phyloP scores from a whole-genome alignment of 345 rosid genomes.

The Syzygium grande region DNA sequence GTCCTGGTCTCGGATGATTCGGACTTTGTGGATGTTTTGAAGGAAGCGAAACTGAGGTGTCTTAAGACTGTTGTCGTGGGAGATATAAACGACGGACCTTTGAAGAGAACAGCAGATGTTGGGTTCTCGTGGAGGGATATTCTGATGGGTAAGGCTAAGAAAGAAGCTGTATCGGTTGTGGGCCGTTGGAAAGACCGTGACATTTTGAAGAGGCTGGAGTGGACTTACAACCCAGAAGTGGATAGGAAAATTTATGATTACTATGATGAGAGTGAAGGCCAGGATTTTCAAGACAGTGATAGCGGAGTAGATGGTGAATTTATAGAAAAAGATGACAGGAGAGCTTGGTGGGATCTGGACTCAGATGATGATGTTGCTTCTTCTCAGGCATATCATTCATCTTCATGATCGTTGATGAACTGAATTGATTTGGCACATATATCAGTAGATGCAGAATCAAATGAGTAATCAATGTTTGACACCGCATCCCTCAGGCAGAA shows the following conservation, averaged over 20 bases:
- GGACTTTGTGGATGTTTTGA: constrained; percentile 49
- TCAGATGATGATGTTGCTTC: constrained; percentile 26
- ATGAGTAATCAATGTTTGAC: neutral
- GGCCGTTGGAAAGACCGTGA: constrained; percentile 73
- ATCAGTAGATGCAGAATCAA: neutral
- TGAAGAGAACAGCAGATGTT: constrained; percentile 75
- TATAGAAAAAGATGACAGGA: constrained; percentile 11
- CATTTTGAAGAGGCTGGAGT: constrained; percentile 61
- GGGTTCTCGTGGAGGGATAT: constrained; percentile 80
- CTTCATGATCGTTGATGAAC: neutral
- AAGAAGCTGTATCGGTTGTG: constrained; percentile 60
- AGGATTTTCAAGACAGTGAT: constrained; percentile 9
- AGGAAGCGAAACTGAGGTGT: constrained; percentile 71
- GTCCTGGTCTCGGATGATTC: constrained; percentile 88
- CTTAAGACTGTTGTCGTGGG: constrained; percentile 78
- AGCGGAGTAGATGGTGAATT: constrained; percentile 11
- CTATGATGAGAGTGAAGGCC: constrained; percentile 12
- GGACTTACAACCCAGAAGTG: constrained; percentile 56
- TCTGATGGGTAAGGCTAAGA: constrained; percentile 78
- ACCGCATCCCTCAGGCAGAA: neutral
- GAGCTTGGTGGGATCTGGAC: constrained; percentile 68
- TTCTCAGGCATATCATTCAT: neutral
- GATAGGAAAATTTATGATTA: constrained; percentile 19
- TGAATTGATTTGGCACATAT: neutral
- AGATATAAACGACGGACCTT: constrained; percentile 47